A percentile compares a stretch with the other conserved stretches of the same genome.
Evolutionary conservation across 2,329 filamentous ascomycete species (phyloP).

Genomic region (Elsinoe fawcettii): DNA sequence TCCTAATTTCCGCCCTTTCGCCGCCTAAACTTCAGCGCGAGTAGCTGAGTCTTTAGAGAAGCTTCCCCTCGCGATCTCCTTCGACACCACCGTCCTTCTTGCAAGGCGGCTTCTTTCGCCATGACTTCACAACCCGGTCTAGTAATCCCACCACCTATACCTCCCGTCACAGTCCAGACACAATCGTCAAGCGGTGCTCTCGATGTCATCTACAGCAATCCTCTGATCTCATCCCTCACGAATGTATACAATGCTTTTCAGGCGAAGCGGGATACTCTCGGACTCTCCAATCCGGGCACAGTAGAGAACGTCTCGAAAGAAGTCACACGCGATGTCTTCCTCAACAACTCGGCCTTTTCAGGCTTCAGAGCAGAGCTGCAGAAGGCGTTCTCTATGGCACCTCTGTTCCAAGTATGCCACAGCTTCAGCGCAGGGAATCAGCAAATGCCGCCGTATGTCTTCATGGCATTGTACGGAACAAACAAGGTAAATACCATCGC

Average conservation of each 20-base stretch:
- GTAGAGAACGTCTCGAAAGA: constrained; percentile 85
- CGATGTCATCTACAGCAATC: constrained; percentile 66
- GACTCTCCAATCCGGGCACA: constrained; percentile 83
- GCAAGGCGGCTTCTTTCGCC: constrained; percentile 3
- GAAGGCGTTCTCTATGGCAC: constrained; percentile 88
- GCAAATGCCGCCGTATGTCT: constrained; percentile 86
- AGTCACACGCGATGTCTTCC: constrained; percentile 90
- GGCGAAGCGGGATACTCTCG: constrained; percentile 78
- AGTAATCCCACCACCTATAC: constrained; percentile 15
- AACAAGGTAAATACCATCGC: constrained; percentile 57
- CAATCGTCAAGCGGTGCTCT: constrained; percentile 32
- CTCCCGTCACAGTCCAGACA: constrained; percentile 19
- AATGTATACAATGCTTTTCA: constrained; percentile 77
- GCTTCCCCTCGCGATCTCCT: neutral
- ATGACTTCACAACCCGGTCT: constrained; percentile 19
- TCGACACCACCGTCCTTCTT: neutral
- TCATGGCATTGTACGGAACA: constrained; percentile 88
- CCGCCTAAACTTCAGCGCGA: neutral
- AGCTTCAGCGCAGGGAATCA: constrained; percentile 89
- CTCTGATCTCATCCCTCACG: constrained; percentile 47
- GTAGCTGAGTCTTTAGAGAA: constrained; percentile 2
- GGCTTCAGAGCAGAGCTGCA: constrained; percentile 93
- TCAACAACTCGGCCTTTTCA: constrained; percentile 94
- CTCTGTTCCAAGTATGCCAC: constrained; percentile 95
- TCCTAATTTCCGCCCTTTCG: neutral